Conservation (phyloP, 2,329 filamentous ascomycete species). For the Fusarium nanum region DNA sequence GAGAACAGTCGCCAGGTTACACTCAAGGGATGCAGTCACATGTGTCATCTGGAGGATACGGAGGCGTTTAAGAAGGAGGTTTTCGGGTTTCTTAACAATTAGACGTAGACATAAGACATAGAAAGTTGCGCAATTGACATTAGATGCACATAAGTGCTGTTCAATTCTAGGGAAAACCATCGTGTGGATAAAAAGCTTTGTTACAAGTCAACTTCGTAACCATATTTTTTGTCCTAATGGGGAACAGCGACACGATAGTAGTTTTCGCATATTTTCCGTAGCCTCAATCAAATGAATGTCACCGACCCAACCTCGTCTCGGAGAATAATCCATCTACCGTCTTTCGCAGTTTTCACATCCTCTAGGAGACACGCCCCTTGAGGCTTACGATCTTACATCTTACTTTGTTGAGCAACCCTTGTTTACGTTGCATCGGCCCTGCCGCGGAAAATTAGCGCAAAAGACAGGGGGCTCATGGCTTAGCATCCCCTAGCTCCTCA, state of each 20-base stretch:
- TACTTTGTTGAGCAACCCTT: not conserved
- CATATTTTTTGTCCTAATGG: not conserved
- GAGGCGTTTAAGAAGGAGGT: conserved; percentile 16
- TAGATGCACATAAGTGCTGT: not conserved
- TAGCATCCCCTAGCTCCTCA: not conserved
- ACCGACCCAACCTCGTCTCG: not conserved
- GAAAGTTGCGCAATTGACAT: not conserved
- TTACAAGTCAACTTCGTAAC: not conserved
- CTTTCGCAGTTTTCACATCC: not conserved
- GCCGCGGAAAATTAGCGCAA: not conserved
- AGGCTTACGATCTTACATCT: conserved; percentile 1
- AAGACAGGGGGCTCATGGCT: not conserved
- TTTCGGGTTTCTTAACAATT: not conserved
- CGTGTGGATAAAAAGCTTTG: not conserved
- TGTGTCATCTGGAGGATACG: conserved; percentile 2
- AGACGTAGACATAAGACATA: not conserved
- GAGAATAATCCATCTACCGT: not conserved
- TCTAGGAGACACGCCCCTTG: not conserved
- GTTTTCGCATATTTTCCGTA: not conserved
- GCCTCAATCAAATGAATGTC: not conserved
- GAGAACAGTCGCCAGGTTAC: conserved; percentile 6
- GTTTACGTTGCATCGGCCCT: not conserved
- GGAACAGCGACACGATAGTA: not conserved
- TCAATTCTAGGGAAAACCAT: not conserved
- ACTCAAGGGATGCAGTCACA: conserved; percentile 10